These are phyloP conservation scores for Malassezia cuniculi DNA, from an alignment of 1,284 basidiomycete species.

Conservation along the genomic window DNA sequence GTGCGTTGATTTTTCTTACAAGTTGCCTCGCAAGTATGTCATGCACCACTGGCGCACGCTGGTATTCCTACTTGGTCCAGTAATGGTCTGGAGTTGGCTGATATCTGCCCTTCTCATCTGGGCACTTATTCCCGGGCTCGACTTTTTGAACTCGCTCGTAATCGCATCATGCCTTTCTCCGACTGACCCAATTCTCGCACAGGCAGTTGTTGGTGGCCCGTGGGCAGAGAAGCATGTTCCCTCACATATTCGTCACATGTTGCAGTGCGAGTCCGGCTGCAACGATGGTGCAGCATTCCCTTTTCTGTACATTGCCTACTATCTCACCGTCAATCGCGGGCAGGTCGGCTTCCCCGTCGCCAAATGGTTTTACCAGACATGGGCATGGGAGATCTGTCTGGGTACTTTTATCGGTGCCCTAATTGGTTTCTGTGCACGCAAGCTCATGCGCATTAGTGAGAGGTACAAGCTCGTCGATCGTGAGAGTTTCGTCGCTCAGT, in stretches of 20 bases:
- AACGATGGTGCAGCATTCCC: slow-evolving; percentile 70
- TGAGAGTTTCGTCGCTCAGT: slow-evolving; percentile 82
- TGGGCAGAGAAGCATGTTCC: slow-evolving; percentile 98
- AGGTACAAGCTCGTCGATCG: slow-evolving; percentile 78
- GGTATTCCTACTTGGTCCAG: slow-evolving; percentile 69
- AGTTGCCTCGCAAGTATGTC: slow-evolving; percentile 55
- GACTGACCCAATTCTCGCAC: slow-evolving; percentile 64
- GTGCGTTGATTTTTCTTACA: background rate
- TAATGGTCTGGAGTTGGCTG: slow-evolving; percentile 76
- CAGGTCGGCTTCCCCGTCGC: slow-evolving; percentile 53
- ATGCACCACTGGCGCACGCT: slow-evolving; percentile 76
- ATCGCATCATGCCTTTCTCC: slow-evolving; percentile 89
- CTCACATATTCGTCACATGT: slow-evolving; percentile 77
- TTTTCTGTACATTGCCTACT: slow-evolving; percentile 83
- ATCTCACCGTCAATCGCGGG: slow-evolving; percentile 63
- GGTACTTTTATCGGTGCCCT: slow-evolving; percentile 66
- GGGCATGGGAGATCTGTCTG: slow-evolving; percentile 65
- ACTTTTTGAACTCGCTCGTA: slow-evolving; percentile 27
- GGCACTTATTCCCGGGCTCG: slow-evolving; percentile 26
- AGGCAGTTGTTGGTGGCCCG: slow-evolving; percentile 74
- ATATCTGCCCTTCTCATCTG: slow-evolving; percentile 55
- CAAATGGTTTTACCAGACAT: slow-evolving; percentile 41
- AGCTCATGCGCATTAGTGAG: slow-evolving; percentile 92
- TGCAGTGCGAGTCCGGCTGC: slow-evolving; percentile 81
- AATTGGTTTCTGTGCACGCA: slow-evolving; percentile 69